Conservation (phyloP, 164 flowering plant genomes). For the Vitis rupestris region DNA sequence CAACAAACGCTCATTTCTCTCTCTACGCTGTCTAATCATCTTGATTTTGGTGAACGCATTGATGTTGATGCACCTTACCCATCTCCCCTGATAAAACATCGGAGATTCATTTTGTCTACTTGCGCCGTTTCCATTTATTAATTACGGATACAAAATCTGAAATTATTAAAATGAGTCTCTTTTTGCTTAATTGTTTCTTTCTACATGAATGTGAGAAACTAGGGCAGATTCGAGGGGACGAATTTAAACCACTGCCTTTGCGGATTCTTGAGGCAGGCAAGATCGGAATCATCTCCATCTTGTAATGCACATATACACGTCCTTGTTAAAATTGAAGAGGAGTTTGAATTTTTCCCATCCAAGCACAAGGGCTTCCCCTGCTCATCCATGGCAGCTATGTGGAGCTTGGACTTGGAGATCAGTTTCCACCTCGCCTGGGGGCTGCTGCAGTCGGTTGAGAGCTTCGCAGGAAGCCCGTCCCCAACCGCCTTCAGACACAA, state of each 20-base stretch:
- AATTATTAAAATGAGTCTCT: no score
- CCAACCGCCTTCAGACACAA: conserved; percentile 32
- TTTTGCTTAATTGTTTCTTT: no score
- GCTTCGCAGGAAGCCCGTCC: conserved; percentile 23
- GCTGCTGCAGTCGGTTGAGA: conserved; percentile 36
- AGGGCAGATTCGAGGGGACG: conserved; percentile 23
- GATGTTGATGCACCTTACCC: no score
- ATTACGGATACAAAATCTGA: no score
- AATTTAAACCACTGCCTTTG: conserved; percentile 53
- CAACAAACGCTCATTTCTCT: no score
- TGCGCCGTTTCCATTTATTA: no score
- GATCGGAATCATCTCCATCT: conserved; percentile 12
- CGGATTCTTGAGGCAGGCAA: conserved; percentile 31
- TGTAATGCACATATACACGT: conserved; percentile 30
- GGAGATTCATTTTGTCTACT: no score
- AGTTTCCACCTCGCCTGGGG: conserved; percentile 29
- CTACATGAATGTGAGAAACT: no score
- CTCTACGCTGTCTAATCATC: no score
- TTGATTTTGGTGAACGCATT: no score
- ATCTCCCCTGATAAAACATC: no score
- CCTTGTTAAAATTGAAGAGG: conserved; percentile 27
- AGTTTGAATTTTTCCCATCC: conserved; percentile 19
- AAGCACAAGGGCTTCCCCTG: conserved; percentile 36
- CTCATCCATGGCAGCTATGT: conserved; percentile 32
- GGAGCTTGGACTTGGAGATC: conserved; percentile 31